Percentiles rank a stretch among this genome's conserved stretches.
These are phyloP conservation scores for Astrothelium subdiscretum DNA, from an alignment of 495 filamentous ascomycete species.

Conservation along the genomic window DNA sequence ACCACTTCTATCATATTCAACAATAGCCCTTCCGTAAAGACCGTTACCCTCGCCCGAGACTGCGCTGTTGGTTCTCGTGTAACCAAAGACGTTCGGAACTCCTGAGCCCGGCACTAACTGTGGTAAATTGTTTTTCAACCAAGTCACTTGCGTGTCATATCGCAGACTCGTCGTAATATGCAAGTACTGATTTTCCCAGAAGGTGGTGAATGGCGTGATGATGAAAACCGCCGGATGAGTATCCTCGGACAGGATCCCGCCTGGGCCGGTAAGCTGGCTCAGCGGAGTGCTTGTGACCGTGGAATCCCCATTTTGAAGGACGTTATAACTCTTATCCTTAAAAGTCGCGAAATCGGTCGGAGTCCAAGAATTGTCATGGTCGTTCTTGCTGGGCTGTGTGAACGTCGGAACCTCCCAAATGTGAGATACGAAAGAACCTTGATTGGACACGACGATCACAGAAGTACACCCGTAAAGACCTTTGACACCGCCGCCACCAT, in stretches of 20 bases:
- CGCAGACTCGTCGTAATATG: background rate
- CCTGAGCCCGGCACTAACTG: background rate
- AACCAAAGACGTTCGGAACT: background rate
- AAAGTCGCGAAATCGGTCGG: background rate
- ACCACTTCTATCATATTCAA: too few relatives aligned
- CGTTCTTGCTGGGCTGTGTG: too few relatives aligned
- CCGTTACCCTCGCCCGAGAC: background rate
- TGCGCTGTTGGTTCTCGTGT: background rate
- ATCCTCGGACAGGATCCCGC: background rate
- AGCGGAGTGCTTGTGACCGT: background rate
- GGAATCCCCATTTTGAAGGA: background rate
- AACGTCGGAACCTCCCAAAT: background rate
- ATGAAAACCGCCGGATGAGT: background rate
- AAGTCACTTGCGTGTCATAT: background rate
- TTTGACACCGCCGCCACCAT: too few relatives aligned
- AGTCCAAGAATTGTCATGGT: background rate
- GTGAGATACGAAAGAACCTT: background rate
- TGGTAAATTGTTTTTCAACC: background rate
- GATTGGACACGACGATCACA: background rate
- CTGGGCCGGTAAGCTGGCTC: background rate
- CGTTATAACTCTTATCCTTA: background rate
- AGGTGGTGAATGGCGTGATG: background rate
- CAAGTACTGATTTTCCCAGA: background rate
- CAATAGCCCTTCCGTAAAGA: background rate
- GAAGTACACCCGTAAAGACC: background rate